Percentiles rank a stretch among this genome's conserved stretches.
These are phyloP conservation scores for Hypoxylon lienhwacheense DNA, from an alignment of 495 filamentous ascomycete species.

Conservation along the genomic window DNA sequence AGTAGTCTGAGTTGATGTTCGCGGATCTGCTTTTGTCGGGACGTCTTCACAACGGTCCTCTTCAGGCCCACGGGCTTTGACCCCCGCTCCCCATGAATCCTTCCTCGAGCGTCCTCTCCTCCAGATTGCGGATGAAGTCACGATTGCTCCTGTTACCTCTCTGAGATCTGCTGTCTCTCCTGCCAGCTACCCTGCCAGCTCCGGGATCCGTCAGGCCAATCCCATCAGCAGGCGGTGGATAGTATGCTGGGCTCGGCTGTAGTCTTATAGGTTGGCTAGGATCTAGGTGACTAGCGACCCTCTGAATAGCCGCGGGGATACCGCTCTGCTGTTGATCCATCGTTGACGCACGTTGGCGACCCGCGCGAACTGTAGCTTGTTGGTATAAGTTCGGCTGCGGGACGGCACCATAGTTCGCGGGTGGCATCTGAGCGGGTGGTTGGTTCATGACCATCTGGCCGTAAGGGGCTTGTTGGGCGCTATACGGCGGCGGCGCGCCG, in stretches of 20 bases:
- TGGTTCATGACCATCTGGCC: conserved; percentile 76
- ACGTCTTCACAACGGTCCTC: conserved; percentile 7
- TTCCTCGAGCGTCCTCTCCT: conserved; percentile 91
- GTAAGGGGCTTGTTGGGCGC: conserved; percentile 68
- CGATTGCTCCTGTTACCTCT: conserved; percentile 65
- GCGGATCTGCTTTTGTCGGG: not conserved
- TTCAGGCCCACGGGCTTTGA: conserved; percentile 57
- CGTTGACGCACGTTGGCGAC: conserved; percentile 88
- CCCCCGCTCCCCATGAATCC: conserved; percentile 57
- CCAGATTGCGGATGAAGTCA: conserved; percentile 90
- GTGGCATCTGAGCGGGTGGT: conserved; percentile 65
- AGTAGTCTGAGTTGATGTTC: conserved; percentile 2
- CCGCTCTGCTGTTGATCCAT: conserved; percentile 92
- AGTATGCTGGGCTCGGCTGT: conserved; percentile 96
- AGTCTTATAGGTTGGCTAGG: conserved; percentile 91
- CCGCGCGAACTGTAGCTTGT: conserved; percentile 80
- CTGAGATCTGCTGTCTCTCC: conserved; percentile 75
- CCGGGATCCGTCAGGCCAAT: conserved; percentile 55
- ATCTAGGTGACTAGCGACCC: conserved; percentile 96
- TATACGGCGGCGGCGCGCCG: conserved; percentile 84
- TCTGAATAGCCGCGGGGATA: conserved; percentile 88
- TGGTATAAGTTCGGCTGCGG: conserved; percentile 74
- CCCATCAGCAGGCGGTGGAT: conserved; percentile 91
- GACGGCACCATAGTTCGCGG: conserved; percentile 61
- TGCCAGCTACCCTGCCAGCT: conserved; percentile 65